phyloP scores from a whole-genome alignment of 805 yeast genomes.

The Lipomyces spencermartinsiae region DNA sequence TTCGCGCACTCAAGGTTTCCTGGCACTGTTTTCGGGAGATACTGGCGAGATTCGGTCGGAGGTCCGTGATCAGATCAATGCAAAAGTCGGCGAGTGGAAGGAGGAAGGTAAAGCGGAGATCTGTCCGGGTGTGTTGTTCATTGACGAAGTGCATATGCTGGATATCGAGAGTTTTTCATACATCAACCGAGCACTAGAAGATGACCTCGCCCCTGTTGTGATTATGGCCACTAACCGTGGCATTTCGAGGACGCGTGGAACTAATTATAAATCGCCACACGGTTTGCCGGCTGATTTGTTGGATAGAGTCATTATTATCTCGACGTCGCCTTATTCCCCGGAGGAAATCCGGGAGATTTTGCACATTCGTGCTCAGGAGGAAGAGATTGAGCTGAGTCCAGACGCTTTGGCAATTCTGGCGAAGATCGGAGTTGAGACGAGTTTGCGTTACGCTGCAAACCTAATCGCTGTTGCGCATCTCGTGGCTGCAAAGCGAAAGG shows the following conservation, averaged over 20 bases:
- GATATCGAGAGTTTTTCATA: slow-evolving; percentile 96
- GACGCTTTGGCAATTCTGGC: slow-evolving; percentile 90
- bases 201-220: slow-evolving; percentile 94
- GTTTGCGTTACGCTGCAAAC: slow-evolving; percentile 91
- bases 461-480: slow-evolving; percentile 89
- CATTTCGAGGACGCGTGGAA: slow-evolving; percentile 89
- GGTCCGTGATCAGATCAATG: slow-evolving; percentile 94
- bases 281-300: slow-evolving; percentile 96
- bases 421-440: slow-evolving; percentile 86
- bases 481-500: slow-evolving; percentile 81
- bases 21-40: slow-evolving; percentile 93
- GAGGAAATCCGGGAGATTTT: slow-evolving; percentile 88
- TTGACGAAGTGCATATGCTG: slow-evolving; percentile 98
- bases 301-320: slow-evolving; percentile 91
- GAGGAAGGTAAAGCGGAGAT: slow-evolving; percentile 98
- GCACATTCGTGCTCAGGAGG: slow-evolving; percentile 89
- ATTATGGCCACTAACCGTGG: slow-evolving; percentile 99
- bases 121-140: slow-evolving; percentile 95
- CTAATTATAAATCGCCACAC: slow-evolving; percentile 92
- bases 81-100: slow-evolving; percentile 97
- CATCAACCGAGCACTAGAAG: slow-evolving; percentile 94
- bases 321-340: slow-evolving; percentile 75
- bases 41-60: slow-evolving; percentile 97
- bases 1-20: slow-evolving; percentile 96
- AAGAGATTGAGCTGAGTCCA: slow-evolving; percentile 80